A percentile compares a stretch with the other conserved stretches of the same genome.
phyloP scores from a whole-genome alignment of 257 asterid species.

The Thymus mandschuricus region DNA sequence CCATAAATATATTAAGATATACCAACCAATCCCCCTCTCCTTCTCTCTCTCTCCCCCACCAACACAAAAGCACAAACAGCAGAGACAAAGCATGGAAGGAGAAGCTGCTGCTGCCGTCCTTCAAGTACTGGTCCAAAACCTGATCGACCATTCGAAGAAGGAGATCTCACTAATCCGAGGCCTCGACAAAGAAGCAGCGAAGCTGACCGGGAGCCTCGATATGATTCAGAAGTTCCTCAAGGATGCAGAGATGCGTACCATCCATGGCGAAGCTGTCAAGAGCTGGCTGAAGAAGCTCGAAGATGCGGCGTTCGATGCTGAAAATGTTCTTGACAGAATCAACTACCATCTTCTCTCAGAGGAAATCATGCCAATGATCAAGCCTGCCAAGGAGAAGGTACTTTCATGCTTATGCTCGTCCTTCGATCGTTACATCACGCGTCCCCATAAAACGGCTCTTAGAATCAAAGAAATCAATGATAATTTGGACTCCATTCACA shows the following conservation, averaged over 20 bases:
- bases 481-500: background rate
- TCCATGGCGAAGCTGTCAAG: background rate
- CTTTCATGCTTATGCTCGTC: slow-evolving; percentile 3
- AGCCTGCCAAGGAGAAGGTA: background rate
- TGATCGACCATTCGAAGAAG: background rate
- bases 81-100: background rate
- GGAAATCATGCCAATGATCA: background rate
- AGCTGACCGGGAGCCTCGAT: background rate
- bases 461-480: background rate
- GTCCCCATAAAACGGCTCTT: background rate
- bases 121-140: background rate
- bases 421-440: background rate
- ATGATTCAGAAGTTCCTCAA: background rate
- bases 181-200: background rate
- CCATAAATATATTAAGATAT: no score
- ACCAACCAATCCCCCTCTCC: no score
- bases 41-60: no score
- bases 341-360: background rate
- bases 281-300: background rate
- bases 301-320: background rate
- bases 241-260: background rate
- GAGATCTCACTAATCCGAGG: slow-evolving; percentile 8
- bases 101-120: background rate
- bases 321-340: background rate
- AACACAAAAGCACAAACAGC: background rate